These are phyloP conservation scores for Mrakia frigida DNA, from an alignment of 768 basidiomycete species.

Conservation along the genomic window DNA sequence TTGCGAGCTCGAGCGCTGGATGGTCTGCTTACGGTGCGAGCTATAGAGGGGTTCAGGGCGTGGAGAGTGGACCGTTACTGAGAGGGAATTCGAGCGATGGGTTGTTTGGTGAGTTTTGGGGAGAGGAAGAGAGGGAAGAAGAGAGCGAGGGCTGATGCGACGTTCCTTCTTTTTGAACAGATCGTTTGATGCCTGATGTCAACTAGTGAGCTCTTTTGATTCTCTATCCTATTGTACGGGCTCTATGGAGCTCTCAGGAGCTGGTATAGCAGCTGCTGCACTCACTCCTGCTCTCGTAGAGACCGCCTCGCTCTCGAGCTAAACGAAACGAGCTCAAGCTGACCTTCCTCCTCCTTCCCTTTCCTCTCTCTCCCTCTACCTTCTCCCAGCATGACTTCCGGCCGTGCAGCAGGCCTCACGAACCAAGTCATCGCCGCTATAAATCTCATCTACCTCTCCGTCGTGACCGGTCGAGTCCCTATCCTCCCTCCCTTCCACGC, in stretches of 20 bases:
- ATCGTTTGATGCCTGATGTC: not conserved
- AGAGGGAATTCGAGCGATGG: not conserved
- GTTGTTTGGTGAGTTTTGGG: not conserved
- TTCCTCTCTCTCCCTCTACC: not conserved
- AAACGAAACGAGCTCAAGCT: not conserved
- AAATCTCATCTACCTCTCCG: not conserved
- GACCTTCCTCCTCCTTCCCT: not conserved
- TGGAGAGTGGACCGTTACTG: not conserved
- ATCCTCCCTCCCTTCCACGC: constrained; percentile 12
- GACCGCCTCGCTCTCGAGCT: too few species aligned
- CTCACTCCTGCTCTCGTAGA: too few species aligned
- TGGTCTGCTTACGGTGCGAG: too few species aligned
- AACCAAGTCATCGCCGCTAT: not conserved
- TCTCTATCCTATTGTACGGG: not conserved
- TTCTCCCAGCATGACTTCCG: constrained; percentile 8
- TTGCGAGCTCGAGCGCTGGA: not conserved
- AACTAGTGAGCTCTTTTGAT: not conserved
- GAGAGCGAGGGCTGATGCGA: not conserved
- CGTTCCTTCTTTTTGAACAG: not conserved
- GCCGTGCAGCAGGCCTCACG: not conserved
- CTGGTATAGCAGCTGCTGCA: too few species aligned
- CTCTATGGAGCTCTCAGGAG: not conserved
- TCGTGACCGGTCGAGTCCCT: not conserved
- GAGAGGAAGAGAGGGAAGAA: not conserved
- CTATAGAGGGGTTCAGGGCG: too few species aligned